phyloP scores from a whole-genome alignment of 345 rosid genomes.

The Sisymbrium irio region DNA sequence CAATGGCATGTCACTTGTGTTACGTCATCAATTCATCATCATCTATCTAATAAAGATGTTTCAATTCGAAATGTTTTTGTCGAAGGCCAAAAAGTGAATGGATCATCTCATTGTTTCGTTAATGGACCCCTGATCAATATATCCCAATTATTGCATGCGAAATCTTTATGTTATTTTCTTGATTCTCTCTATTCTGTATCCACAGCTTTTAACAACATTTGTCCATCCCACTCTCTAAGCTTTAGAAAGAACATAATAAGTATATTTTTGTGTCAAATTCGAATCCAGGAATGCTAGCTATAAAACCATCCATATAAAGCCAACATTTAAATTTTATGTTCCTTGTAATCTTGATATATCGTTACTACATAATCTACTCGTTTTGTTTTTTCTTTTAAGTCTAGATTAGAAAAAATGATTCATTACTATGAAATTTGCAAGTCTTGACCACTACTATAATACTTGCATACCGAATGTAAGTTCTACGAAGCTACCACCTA shows the following conservation, averaged over 20 bases:
- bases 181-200: neutral
- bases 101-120: conserved; percentile 7
- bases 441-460: neutral
- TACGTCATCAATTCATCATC: conserved; percentile 27
- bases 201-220: neutral
- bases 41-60: neutral
- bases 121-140: conserved; percentile 21
- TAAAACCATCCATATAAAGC: neutral
- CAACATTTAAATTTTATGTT: neutral
- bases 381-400: neutral
- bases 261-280: neutral
- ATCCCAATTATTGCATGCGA: conserved; percentile 13
- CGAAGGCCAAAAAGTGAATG: conserved; percentile 6
- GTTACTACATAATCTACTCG: neutral
- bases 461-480: neutral
- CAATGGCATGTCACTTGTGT: neutral
- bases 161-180: neutral
- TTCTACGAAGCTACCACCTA: neutral
- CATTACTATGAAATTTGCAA: neutral
- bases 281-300: neutral
- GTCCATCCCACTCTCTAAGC: neutral
- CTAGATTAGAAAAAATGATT: neutral
- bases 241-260: neutral
- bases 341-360: no score
- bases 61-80: neutral